These are phyloP conservation scores for Diaporthe aspalathi DNA, from an alignment of 2,329 filamentous ascomycete genomes.

Conservation along the genomic window DNA sequence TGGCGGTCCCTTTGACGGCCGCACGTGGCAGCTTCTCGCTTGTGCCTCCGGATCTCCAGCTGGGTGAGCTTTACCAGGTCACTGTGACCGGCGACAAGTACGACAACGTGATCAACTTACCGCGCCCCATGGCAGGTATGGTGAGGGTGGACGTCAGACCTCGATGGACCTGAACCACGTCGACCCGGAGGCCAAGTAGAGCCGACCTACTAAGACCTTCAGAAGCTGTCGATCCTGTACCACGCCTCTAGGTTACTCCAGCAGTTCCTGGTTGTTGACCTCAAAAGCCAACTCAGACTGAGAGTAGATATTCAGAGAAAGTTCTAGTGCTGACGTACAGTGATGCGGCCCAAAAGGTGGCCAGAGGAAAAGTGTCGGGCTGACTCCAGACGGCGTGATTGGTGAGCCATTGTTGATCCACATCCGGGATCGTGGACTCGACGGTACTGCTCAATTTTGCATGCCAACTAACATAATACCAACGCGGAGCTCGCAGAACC, in stretches of 20 bases:
- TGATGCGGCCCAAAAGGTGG: too few relatives aligned
- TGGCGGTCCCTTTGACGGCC: neutral
- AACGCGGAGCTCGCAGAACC: too few relatives aligned
- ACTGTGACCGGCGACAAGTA: neutral
- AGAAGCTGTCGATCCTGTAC: neutral
- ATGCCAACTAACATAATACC: too few relatives aligned
- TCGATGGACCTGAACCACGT: too few relatives aligned
- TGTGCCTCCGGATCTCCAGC: neutral
- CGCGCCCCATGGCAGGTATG: neutral
- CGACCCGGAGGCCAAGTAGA: neutral
- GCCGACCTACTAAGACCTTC: neutral
- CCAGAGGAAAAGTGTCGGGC: too few relatives aligned
- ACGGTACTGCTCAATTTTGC: too few relatives aligned
- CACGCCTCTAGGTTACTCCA: too few relatives aligned
- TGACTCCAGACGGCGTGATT: too few relatives aligned
- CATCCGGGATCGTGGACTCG: too few relatives aligned
- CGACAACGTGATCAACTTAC: neutral
- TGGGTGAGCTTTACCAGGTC: neutral
- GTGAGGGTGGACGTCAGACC: neutral
- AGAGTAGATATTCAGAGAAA: too few relatives aligned
- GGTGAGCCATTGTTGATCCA: too few relatives aligned
- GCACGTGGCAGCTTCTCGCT: constrained; percentile 10
- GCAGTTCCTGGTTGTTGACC: neutral
- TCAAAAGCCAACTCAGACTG: neutral
- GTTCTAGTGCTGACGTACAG: too few relatives aligned